These are phyloP conservation scores for Sclerospora graminicola DNA, from an alignment of 352 stramenopile species.

Conservation along the genomic window DNA sequence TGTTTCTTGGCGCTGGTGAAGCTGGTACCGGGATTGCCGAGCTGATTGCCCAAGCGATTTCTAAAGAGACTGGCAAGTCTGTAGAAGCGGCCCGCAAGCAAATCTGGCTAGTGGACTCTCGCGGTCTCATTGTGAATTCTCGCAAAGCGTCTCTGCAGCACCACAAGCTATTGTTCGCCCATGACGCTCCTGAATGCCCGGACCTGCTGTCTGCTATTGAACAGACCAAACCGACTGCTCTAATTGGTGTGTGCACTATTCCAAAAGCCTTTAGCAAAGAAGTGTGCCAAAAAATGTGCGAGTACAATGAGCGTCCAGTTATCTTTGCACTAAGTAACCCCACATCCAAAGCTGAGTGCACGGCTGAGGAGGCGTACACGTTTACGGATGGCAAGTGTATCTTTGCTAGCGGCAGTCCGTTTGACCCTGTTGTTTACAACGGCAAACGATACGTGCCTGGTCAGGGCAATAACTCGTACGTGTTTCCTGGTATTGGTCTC, in stretches of 20 bases:
- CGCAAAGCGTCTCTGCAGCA: slow-evolving; percentile 75
- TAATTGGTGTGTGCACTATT: slow-evolving; percentile 93
- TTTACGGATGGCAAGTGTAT: slow-evolving; percentile 93
- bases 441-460: slow-evolving; percentile 76
- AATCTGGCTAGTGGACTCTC: slow-evolving; percentile 90
- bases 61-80: slow-evolving; percentile 77
- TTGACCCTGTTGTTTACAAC: slow-evolving; percentile 87
- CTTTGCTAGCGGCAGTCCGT: slow-evolving; percentile 94
- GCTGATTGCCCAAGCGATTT: slow-evolving; percentile 87
- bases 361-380: slow-evolving; percentile 92
- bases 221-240: slow-evolving; percentile 85
- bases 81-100: slow-evolving; percentile 84
- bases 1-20: slow-evolving; percentile 92
- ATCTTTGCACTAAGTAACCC: slow-evolving; percentile 97
- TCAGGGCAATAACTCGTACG: slow-evolving; percentile 95
- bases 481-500: slow-evolving; percentile 95
- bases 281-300: slow-evolving; percentile 85
- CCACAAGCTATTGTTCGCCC: slow-evolving; percentile 85
- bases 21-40: slow-evolving; percentile 93
- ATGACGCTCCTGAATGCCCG: slow-evolving; percentile 55
- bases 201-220: slow-evolving; percentile 73
- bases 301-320: slow-evolving; percentile 86
- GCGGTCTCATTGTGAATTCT: slow-evolving; percentile 74
- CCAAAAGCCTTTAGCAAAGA: slow-evolving; percentile 84
- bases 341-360: slow-evolving; percentile 94